phyloP scores from a whole-genome alignment of 768 basidiomycete species.

The Collybia nuda region DNA sequence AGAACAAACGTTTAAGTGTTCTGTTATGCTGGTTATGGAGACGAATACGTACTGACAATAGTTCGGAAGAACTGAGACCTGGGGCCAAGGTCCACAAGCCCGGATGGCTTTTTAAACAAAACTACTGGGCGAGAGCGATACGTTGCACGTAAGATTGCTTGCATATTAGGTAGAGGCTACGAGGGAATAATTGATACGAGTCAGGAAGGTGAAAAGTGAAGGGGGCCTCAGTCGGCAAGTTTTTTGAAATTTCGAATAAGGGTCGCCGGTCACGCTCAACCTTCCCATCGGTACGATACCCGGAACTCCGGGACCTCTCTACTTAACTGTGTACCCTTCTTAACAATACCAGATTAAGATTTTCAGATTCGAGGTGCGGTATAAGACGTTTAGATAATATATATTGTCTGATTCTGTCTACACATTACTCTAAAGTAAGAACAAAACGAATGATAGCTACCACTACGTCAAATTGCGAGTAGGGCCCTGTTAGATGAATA shows the following conservation, averaged over 20 bases:
- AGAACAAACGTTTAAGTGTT: conserved; percentile 2
- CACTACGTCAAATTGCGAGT: neutral
- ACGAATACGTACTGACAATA: conserved; percentile 54
- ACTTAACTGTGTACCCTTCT: too few species aligned
- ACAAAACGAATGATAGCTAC: too few species aligned
- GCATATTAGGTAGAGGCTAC: conserved; percentile 29
- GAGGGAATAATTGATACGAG: neutral
- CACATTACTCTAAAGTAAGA: neutral
- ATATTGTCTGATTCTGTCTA: neutral
- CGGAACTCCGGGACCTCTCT: too few species aligned
- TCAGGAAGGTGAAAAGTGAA: neutral
- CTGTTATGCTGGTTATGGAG: neutral
- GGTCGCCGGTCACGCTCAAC: too few species aligned
- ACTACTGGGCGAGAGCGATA: conserved; percentile 18
- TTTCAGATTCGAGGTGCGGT: too few species aligned
- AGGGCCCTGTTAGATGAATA: too few species aligned
- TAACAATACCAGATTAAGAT: too few species aligned
- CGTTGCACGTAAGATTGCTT: conserved; percentile 33
- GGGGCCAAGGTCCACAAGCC: conserved; percentile 14
- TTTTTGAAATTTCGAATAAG: too few species aligned
- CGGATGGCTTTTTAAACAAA: conserved; percentile 16
- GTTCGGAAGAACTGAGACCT: conserved; percentile 41
- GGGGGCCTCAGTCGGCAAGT: neutral
- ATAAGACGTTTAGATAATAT: too few species aligned
- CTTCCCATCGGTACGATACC: too few species aligned